phyloP scores from a whole-genome alignment of 2,329 filamentous ascomycete genomes.

The Cladosporium colombiae region DNA sequence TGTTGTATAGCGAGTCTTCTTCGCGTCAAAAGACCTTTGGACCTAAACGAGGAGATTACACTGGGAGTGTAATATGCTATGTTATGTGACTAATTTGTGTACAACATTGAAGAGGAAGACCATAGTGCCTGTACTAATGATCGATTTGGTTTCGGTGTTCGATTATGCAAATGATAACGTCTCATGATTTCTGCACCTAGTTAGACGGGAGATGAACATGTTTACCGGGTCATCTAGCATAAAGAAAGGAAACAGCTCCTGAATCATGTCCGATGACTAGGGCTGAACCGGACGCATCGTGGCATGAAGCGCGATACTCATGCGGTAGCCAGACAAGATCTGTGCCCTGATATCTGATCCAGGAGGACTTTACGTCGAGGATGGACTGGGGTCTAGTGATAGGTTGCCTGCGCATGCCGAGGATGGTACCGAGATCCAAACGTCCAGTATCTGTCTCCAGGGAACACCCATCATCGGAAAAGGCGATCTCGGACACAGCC shows the following conservation, averaged over 20 bases:
- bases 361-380: not conserved
- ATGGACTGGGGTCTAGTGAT: not conserved
- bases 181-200: too few species aligned
- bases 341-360: not conserved
- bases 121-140: too few species aligned
- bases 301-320: not conserved
- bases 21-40: too few species aligned
- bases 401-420: not conserved
- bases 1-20: too few species aligned
- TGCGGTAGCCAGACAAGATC: constrained; percentile 7
- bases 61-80: too few species aligned
- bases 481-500: not conserved
- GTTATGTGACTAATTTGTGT: too few species aligned
- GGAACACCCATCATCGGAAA: constrained; percentile 12
- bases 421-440: not conserved
- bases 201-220: too few species aligned
- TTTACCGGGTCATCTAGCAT: not conserved
- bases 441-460: constrained; percentile 1
- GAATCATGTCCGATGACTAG: not conserved
- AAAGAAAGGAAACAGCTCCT: not conserved
- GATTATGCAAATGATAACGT: too few species aligned
- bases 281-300: not conserved
- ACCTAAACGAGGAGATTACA: too few species aligned
- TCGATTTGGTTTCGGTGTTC: too few species aligned
- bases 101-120: too few species aligned